Evolutionary conservation across 139 green algal genomes (phyloP), one percentile per base, ranked within the genome.

Genomic region (Chlorella sp.): DNA sequence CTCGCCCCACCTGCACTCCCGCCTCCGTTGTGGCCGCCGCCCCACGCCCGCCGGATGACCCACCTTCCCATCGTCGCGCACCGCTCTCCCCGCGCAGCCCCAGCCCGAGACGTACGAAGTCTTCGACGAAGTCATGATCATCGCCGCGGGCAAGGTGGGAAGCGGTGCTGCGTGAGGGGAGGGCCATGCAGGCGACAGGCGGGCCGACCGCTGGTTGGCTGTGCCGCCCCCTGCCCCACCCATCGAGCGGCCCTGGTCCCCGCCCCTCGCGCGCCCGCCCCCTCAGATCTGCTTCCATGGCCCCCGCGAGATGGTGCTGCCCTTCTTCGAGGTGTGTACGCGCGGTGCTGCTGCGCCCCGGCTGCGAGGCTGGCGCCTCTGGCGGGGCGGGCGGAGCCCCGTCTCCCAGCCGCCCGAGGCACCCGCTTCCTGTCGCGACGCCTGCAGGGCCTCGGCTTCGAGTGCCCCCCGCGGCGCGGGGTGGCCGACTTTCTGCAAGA

Each of bases 401-500:
- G n/a, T n/a, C n/a, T n/a, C n/a, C n/a, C n/a, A n/a, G n/a, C n/a
- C n/a, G n/a, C n/a, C n/a, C n/a, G n/a, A n/a, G n/a, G n/a, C n/a
- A n/a, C n/a, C n/a, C n/a, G n/a, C n/a, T n/a, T n/a, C n/a, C n/a
- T n/a, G n/a, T n/a, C n/a, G n/a, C n/a, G n/a, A n/a, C n/a, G n/a
- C n/a, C n/a, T n/a, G n/a, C n/a, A n/a, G 29, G 27, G 31, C 9
- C 60, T 88, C 43, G 88, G 88, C 27, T 93, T 93, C 74, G 11
- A 73, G 1, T 93, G 88, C 73, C 88, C 88, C 27, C 80, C 82
- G 36, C 72, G 85, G 8, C 86, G 88, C 55, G 88, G 83, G 41
- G 61, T 87, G 25, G 88, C 88, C 25, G 88, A 93, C 46, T 93
- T 93, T 67, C 59, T 93, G 82, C 88, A 92, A 73, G 88, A 92